Conservation (phyloP, 345 rosid species). For the Anacardium occidentale region DNA sequence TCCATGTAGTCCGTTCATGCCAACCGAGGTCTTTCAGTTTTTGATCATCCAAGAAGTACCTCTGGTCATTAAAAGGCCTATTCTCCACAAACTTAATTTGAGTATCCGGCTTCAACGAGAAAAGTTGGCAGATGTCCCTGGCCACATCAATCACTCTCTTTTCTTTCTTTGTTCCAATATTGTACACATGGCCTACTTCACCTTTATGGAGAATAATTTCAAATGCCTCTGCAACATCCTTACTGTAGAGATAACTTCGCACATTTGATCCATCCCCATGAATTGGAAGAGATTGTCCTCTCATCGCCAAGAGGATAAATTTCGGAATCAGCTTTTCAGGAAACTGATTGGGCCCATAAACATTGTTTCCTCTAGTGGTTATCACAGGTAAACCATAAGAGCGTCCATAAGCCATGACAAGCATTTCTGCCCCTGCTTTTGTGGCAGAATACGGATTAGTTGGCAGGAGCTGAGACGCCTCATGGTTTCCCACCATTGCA, state of each 20-base stretch:
- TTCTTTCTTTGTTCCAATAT: conserved; percentile 47
- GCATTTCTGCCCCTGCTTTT: conserved; percentile 54
- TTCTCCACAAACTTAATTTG: conserved; percentile 45
- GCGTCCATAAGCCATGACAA: conserved; percentile 48
- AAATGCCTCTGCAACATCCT: conserved; percentile 55
- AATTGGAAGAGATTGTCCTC: conserved; percentile 42
- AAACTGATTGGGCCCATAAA: conserved; percentile 47
- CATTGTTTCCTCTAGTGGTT: conserved; percentile 51
- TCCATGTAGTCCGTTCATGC: conserved; percentile 47
- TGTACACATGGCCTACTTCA: conserved; percentile 49
- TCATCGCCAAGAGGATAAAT: conserved; percentile 47
- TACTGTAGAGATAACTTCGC: conserved; percentile 43
- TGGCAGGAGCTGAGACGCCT: conserved; percentile 50
- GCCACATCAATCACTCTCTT: conserved; percentile 52
- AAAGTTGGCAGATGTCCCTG: conserved; percentile 41
- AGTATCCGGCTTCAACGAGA: conserved; percentile 33
- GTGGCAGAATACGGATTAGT: conserved; percentile 54
- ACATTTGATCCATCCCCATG: conserved; percentile 51
- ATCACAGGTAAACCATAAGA: conserved; percentile 52
- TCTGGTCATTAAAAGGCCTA: conserved; percentile 54
- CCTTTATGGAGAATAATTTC: conserved; percentile 48
- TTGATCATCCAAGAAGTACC: conserved; percentile 53
- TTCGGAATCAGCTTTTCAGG: conserved; percentile 50
- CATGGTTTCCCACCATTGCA: conserved; percentile 46
- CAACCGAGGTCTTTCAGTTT: conserved; percentile 51